These are phyloP conservation scores for Botrytis galanthina DNA, from an alignment of 2,329 filamentous ascomycete genomes.

Conservation along the genomic window DNA sequence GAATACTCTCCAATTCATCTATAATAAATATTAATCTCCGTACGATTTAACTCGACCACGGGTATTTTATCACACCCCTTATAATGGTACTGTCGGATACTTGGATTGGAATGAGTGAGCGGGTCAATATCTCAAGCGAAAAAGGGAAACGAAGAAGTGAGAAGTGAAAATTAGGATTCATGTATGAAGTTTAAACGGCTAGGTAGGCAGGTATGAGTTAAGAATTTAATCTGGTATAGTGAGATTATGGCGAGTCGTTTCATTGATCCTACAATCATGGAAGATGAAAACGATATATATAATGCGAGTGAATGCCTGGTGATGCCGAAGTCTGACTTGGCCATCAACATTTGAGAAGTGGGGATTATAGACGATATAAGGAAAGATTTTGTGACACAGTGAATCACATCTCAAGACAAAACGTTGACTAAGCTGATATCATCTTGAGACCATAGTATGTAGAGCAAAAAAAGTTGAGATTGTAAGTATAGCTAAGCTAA, in stretches of 20 bases:
- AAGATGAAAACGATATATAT: neutral
- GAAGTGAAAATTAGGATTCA: neutral
- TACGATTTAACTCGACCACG: too few species aligned
- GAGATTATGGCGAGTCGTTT: rapidly evolving
- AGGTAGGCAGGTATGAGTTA: neutral
- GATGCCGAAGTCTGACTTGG: neutral
- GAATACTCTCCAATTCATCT: too few species aligned
- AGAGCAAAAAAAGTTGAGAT: constrained; percentile 16
- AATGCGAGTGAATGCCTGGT: neutral
- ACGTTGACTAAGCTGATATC: neutral
- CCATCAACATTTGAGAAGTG: neutral
- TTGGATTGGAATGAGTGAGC: too few species aligned
- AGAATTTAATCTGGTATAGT: neutral
- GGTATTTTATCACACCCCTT: too few species aligned
- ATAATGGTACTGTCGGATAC: too few species aligned
- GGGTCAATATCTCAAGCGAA: too few species aligned
- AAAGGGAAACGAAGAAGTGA: too few species aligned
- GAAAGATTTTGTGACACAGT: neutral
- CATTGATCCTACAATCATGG: neutral
- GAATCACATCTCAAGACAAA: too few species aligned
- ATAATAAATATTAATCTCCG: too few species aligned
- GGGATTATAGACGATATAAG: neutral
- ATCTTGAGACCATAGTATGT: too few species aligned
- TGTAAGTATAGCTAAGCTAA: constrained; percentile 38
- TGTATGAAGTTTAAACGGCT: too few species aligned